Evolutionary conservation across 352 stramenopile species (phyloP).

Genomic region (Pythium phragmiticola): DNA sequence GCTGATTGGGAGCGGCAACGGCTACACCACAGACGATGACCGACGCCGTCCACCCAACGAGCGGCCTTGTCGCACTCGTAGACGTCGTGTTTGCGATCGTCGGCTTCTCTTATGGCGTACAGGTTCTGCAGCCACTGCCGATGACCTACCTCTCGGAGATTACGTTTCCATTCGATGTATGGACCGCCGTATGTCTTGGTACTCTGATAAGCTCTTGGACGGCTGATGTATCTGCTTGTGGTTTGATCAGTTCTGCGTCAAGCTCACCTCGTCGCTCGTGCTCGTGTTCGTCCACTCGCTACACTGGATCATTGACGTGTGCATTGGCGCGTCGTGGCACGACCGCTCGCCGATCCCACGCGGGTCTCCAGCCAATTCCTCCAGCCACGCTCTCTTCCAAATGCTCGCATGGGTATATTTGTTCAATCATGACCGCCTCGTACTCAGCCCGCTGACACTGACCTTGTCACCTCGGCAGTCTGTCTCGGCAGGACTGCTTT

Average conservation of each 20-base stretch:
- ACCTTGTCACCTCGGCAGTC: neutral
- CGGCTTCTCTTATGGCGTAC: slow-evolving; percentile 48
- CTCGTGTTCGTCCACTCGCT: slow-evolving; percentile 49
- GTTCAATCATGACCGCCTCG: neutral
- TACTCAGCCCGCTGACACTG: neutral
- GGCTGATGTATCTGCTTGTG: neutral
- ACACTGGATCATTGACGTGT: slow-evolving; percentile 48
- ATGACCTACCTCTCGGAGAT: slow-evolving; percentile 84
- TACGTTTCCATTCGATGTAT: slow-evolving; percentile 63
- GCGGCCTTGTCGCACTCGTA: slow-evolving; percentile 17
- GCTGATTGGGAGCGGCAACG: too few relatives aligned
- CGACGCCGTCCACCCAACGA: neutral
- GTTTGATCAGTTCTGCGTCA: slow-evolving; percentile 51
- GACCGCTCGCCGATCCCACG: slow-evolving; percentile 2
- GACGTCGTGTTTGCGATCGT: slow-evolving; percentile 48
- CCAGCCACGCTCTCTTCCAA: slow-evolving; percentile 45
- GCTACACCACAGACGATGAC: neutral
- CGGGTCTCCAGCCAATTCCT: neutral
- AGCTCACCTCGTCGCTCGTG: slow-evolving; percentile 45
- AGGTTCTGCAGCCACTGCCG: slow-evolving; percentile 50
- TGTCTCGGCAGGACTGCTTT: slow-evolving; percentile 35
- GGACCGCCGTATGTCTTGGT: slow-evolving; percentile 10
- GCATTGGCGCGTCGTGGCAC: slow-evolving; percentile 41
- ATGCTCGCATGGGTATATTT: slow-evolving; percentile 55
- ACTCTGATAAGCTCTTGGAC: neutral